Evolutionary conservation across 2,329 filamentous ascomycete genomes (phyloP).

Genomic region (Fusarium sp.): DNA sequence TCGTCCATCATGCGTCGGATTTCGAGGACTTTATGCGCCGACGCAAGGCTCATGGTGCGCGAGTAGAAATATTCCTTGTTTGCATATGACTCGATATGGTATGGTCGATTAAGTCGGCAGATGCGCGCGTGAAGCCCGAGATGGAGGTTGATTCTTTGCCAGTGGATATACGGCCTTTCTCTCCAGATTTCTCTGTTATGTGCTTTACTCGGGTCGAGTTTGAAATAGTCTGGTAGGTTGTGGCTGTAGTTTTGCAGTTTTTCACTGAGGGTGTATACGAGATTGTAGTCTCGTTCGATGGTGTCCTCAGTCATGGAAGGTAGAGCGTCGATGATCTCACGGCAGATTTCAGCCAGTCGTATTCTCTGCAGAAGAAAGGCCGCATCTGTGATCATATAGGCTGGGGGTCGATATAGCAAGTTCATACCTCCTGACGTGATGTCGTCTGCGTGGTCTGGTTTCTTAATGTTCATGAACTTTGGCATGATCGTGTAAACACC

Average conservation of each 20-base stretch:
- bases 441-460: background rate
- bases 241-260: background rate
- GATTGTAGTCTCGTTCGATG: background rate
- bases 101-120: conserved; percentile 11
- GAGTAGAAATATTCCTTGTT: conserved; percentile 11
- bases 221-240: background rate
- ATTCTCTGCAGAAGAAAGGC: conserved; percentile 4
- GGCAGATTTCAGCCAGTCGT: background rate
- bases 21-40: conserved; percentile 6
- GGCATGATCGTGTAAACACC: conserved; percentile 1
- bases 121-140: conserved; percentile 2
- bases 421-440: background rate
- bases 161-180: background rate
- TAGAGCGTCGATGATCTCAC: conserved; percentile 2
- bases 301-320: background rate
- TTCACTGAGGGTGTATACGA: background rate
- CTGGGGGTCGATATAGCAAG: background rate
- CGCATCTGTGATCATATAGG: background rate
- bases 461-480: background rate
- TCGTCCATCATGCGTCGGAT: conserved; percentile 9
- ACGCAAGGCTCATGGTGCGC: background rate
- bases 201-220: background rate
- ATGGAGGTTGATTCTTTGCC: conserved; percentile 8
- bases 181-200: background rate
- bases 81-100: conserved; percentile 3